Conservation (phyloP, 768 basidiomycete genomes). For the Saitozyma podzolica region DNA sequence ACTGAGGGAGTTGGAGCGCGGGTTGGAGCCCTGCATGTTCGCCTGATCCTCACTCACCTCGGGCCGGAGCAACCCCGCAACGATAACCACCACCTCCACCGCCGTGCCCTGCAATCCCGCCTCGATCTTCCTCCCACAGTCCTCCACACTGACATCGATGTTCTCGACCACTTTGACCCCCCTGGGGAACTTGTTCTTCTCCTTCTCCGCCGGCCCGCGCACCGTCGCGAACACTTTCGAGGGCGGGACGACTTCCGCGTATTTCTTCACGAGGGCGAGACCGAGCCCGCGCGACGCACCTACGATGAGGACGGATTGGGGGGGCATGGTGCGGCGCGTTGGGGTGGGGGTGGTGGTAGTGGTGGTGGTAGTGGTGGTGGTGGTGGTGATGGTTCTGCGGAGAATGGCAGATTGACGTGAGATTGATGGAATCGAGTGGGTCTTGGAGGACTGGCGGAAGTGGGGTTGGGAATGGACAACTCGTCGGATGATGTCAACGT, state of each 20-base stretch:
- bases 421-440: too few species aligned
- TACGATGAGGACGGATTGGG: conserved; percentile 51
- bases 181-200: conserved; percentile 36
- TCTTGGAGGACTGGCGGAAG: too few species aligned
- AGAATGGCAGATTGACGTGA: too few species aligned
- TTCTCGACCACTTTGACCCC: conserved; percentile 53
- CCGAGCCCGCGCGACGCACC: conserved; percentile 59
- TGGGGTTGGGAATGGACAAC: too few species aligned
- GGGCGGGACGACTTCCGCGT: conserved; percentile 30
- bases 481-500: too few species aligned
- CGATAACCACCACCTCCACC: conserved; percentile 53
- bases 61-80: conserved; percentile 55
- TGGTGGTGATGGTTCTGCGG: too few species aligned
- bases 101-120: conserved; percentile 49
- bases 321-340: neutral
- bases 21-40: too few species aligned
- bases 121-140: conserved; percentile 54
- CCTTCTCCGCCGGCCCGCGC: conserved; percentile 2
- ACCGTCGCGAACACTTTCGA: conserved; percentile 55
- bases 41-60: conserved; percentile 48
- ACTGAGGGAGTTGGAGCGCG: too few species aligned
- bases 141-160: conserved; percentile 53
- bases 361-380: too few species aligned
- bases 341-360: too few species aligned
- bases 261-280: conserved; percentile 52